Evolutionary conservation across 1,284 basidiomycete genomes (phyloP).

Genomic region (Hortiboletus rubellus): DNA sequence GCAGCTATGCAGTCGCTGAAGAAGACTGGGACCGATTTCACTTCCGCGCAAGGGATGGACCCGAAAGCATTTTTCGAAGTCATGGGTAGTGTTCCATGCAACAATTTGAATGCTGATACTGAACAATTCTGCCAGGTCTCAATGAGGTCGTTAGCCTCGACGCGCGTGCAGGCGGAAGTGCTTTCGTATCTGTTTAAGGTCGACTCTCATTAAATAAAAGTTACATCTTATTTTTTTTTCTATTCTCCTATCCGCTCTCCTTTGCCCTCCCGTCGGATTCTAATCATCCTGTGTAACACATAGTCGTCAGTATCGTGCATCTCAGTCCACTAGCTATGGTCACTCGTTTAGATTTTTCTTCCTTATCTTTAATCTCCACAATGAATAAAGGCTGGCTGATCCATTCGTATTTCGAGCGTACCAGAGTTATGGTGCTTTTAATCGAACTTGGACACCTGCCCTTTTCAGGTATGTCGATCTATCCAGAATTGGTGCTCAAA

Average conservation of each 20-base stretch:
- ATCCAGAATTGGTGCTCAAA: not conserved
- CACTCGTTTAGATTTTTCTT: conserved; percentile 28
- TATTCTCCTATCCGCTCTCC: not conserved
- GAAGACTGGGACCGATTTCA: conserved; percentile 74
- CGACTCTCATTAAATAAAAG: not conserved
- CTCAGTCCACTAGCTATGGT: conserved; percentile 12
- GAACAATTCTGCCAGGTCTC: conserved; percentile 42
- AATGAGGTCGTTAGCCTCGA: conserved; percentile 59
- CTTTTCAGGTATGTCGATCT: conserved; percentile 15
- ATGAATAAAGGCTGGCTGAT: conserved; percentile 13
- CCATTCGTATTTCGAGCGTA: conserved; percentile 4
- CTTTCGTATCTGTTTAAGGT: conserved; percentile 50
- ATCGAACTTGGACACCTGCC: conserved; percentile 17
- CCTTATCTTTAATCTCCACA: conserved; percentile 22
- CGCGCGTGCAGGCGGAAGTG: conserved; percentile 56
- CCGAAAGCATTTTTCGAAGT: conserved; percentile 75
- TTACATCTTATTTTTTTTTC: not conserved
- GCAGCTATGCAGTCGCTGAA: conserved; percentile 71
- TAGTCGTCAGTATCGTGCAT: conserved; percentile 19
- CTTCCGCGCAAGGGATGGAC: conserved; percentile 71
- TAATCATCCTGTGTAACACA: conserved; percentile 22
- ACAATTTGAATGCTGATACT: not conserved
- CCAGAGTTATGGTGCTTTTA: not conserved
- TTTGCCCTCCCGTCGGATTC: not conserved
- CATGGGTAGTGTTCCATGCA: conserved; percentile 47